phyloP scores from a whole-genome alignment of 495 filamentous ascomycete species.

The Xylaria curta region DNA sequence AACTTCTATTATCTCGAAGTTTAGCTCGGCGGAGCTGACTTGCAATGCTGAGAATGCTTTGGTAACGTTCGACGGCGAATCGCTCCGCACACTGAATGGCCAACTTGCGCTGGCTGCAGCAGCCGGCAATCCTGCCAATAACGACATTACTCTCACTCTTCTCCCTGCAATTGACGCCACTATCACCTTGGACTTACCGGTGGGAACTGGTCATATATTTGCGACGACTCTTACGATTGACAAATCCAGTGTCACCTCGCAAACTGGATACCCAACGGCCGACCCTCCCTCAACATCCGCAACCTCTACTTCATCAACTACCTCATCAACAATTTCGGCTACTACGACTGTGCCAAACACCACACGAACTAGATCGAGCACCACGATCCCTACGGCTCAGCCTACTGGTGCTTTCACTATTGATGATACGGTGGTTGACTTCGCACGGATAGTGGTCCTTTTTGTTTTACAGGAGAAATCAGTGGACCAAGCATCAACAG shows the following conservation, averaged over 20 bases:
- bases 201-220: slow-evolving; percentile 23
- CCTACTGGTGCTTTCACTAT: slow-evolving; percentile 45
- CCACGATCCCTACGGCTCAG: slow-evolving; percentile 30
- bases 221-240: slow-evolving; percentile 33
- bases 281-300: slow-evolving; percentile 7
- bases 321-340: slow-evolving; percentile 25
- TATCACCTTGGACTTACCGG: slow-evolving; percentile 36
- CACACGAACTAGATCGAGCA: slow-evolving; percentile 35
- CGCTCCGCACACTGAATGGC: slow-evolving; percentile 43
- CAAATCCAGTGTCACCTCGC: not conserved
- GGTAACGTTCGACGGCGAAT: slow-evolving; percentile 74
- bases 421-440: slow-evolving; percentile 64
- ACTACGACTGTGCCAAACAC: slow-evolving; percentile 38
- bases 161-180: slow-evolving; percentile 40
- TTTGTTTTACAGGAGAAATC: slow-evolving; percentile 64
- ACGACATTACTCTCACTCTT: slow-evolving; percentile 47
- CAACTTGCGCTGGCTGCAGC: slow-evolving; percentile 32
- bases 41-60: slow-evolving; percentile 86
- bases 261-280: not conserved
- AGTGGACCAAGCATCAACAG: slow-evolving; percentile 58
- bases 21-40: slow-evolving; percentile 73
- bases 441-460: slow-evolving; percentile 68
- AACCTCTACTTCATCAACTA: slow-evolving; percentile 32
- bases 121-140: slow-evolving; percentile 9
- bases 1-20: slow-evolving; percentile 71